A percentile compares a stretch with the other conserved stretches of the same genome.
Evolutionary conservation across 106 monocot species (phyloP).

Genomic region (Gastrodia elata): DNA sequence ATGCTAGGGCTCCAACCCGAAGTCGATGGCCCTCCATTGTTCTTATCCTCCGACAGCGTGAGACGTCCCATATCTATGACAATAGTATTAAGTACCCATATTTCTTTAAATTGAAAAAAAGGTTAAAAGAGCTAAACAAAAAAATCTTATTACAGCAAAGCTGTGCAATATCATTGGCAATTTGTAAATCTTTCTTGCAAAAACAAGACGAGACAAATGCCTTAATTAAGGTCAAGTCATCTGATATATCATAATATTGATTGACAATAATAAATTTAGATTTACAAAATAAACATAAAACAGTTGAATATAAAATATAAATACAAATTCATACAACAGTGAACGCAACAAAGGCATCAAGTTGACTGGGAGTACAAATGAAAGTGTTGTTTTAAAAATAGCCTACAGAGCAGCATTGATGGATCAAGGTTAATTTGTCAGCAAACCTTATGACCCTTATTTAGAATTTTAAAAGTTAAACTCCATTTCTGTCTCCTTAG

Average conservation of each 20-base stretch:
- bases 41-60: conserved; percentile 70
- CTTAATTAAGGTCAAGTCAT: neutral
- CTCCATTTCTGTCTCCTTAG: neutral
- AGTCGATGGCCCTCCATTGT: conserved; percentile 85
- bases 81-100: conserved; percentile 3
- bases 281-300: neutral
- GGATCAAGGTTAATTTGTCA: neutral
- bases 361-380: neutral
- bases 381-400: neutral
- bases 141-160: neutral
- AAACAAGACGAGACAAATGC: neutral
- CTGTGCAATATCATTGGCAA: neutral
- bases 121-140: neutral
- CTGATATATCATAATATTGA: neutral
- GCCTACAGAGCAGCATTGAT: conserved; percentile 2
- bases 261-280: neutral
- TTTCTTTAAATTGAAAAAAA: neutral
- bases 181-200: neutral
- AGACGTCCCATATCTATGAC: conserved; percentile 94
- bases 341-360: neutral
- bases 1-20: conserved; percentile 84
- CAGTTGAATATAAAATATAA: neutral
- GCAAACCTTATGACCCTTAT: neutral
- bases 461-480: neutral
- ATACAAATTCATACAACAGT: neutral